Percentiles rank a stretch among this genome's conserved stretches.
Evolutionary conservation across 2,329 filamentous ascomycete species (phyloP).

Genomic region (Apiospora sp.): DNA sequence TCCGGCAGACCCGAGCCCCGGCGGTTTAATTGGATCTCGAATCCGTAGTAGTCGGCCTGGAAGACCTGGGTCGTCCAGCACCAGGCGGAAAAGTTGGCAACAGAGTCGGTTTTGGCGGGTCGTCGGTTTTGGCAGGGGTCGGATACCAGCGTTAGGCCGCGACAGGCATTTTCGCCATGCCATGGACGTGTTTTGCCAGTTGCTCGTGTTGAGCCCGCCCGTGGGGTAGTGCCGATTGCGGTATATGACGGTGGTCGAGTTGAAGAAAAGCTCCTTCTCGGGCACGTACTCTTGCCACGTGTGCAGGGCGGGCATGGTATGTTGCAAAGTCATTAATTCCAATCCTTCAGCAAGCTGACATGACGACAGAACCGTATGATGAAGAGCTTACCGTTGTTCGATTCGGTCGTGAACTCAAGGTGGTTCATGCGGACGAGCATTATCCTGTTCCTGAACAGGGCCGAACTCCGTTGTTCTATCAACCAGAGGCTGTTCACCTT

Average conservation of each 20-base stretch:
- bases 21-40: conserved; percentile 68
- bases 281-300: conserved; percentile 63
- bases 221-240: conserved; percentile 68
- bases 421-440: conserved; percentile 99
- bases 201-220: conserved; percentile 54
- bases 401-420: conserved; percentile 97
- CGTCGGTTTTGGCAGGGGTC: conserved; percentile 58
- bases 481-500: too few relatives aligned
- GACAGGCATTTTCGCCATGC: conserved; percentile 66
- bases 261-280: conserved; percentile 61
- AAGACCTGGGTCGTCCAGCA: conserved; percentile 69
- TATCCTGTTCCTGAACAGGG: conserved; percentile 96
- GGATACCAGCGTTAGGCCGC: conserved; percentile 66
- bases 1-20: conserved; percentile 64
- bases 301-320: conserved; percentile 69
- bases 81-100: conserved; percentile 69
- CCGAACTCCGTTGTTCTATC: too few relatives aligned
- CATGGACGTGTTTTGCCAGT: conserved; percentile 51
- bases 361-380: conserved; percentile 91
- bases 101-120: conserved; percentile 57
- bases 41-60: conserved; percentile 69
- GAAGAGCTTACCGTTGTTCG: conserved; percentile 95
- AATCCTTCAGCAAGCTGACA: not conserved
- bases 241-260: conserved; percentile 61
- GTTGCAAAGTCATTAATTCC: conserved; percentile 35